phyloP scores from a whole-genome alignment of 768 basidiomycete species.

The Boletales sp. region DNA sequence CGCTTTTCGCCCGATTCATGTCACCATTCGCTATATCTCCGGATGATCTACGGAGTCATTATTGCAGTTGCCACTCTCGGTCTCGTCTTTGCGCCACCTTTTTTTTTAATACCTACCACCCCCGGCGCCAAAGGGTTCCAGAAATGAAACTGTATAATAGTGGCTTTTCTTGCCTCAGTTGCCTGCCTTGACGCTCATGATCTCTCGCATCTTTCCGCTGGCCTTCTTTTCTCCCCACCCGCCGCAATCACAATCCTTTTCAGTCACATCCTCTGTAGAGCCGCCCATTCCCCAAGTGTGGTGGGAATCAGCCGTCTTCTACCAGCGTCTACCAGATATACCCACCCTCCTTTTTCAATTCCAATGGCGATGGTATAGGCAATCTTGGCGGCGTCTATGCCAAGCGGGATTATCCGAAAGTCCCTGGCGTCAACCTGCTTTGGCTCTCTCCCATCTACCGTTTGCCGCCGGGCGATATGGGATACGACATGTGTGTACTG shows the following conservation, averaged over 20 bases:
- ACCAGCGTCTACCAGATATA: slow-evolving; percentile 76
- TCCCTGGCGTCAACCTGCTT: slow-evolving; percentile 62
- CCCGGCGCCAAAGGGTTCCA: slow-evolving; percentile 1
- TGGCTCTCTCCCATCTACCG: slow-evolving; percentile 65
- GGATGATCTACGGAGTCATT: neutral
- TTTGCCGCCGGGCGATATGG: slow-evolving; percentile 69
- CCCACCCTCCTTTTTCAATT: slow-evolving; percentile 65
- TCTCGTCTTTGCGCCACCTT: neutral
- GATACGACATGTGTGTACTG: slow-evolving; percentile 55
- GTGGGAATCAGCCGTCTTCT: slow-evolving; percentile 58
- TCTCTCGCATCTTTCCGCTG: slow-evolving; percentile 15
- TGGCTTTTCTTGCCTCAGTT: neutral
- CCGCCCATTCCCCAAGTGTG: slow-evolving; percentile 35
- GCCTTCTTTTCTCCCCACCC: slow-evolving; percentile 3
- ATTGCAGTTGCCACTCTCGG: no score
- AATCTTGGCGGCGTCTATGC: slow-evolving; percentile 63
- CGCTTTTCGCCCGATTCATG: slow-evolving; percentile 7
- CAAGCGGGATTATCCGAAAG: slow-evolving; percentile 66
- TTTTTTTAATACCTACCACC: neutral
- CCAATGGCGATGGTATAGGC: slow-evolving; percentile 68
- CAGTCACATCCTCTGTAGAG: slow-evolving; percentile 6
- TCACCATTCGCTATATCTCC: slow-evolving; percentile 2
- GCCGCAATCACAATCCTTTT: neutral
- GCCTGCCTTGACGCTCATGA: slow-evolving; percentile 16
- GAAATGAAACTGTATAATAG: slow-evolving; percentile 5